Evolutionary conservation across 1,284 basidiomycete genomes (phyloP), one percentile per base, ranked within the genome.

Genomic region (Boletus mariae): DNA sequence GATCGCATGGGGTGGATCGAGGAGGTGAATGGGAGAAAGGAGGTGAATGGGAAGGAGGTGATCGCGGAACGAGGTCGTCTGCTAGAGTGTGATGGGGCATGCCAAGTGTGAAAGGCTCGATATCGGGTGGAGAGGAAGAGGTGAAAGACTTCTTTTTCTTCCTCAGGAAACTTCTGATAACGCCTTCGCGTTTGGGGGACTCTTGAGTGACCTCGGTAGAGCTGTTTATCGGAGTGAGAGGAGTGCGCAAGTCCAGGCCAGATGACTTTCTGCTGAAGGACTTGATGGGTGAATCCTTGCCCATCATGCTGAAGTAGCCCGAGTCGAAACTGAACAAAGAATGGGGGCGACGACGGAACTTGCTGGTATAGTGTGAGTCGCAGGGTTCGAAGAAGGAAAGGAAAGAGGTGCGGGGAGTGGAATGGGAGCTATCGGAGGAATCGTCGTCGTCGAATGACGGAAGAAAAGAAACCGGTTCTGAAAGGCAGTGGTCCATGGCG

Each of bases 301-400:
- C 54, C 69, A 70, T 69, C 0, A 43, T 43, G 53, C 56, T 59
- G 12, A 63, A 68, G 61, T 68, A 68, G 7, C 61, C 66, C 2
- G 68, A 68, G 51, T 68, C 69, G 7, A 67, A 28, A 20, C 69
- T 68, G 41, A 43, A 37, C 3, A 66, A 11, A 23, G 66, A 70
- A 38, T 34, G 43, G 1, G 57, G 49, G n/a, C 66, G 61, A 31
- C 15, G 49, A 29, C 5, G 48, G 25, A 25, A 42, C 26, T 57
- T 45, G 45, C 56, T 43, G 28, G 40, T 31, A 40, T 34, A 25
- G 2, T 37, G 59, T 1, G 57, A 23, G 6, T 45, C 38, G 7
- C 51, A 23, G 35, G 45, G 45, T 45, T 57, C 56, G 26, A 47
- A 37, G 23, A 26, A 47, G 23, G 53, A 41, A 10, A 57, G 40